Percentiles rank a stretch among this genome's conserved stretches.
Evolutionary conservation across 805 yeast species (phyloP).

Genomic region (Hanseniaspora mollemarum): DNA sequence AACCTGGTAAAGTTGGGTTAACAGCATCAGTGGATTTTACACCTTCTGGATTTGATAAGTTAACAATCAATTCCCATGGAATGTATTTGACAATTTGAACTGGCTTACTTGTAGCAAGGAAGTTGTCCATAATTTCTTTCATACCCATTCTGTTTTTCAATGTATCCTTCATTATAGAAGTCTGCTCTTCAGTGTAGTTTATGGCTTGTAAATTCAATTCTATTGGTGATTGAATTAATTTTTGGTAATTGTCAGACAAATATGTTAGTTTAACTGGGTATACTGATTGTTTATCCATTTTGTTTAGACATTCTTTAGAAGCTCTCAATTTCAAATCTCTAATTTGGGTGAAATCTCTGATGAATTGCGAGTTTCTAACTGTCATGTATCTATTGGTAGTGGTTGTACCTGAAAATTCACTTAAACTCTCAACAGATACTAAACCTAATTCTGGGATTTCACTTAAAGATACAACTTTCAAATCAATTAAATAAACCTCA

Average conservation of each 20-base stretch:
- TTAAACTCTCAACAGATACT: conserved; percentile 55
- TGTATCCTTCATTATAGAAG: conserved; percentile 38
- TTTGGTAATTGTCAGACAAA: conserved; percentile 37
- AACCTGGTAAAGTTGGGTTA: conserved; percentile 57
- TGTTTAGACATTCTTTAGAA: conserved; percentile 57
- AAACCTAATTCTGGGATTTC: conserved; percentile 50
- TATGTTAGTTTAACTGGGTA: conserved; percentile 83
- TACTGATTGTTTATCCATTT: conserved; percentile 70
- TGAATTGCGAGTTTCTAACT: conserved; percentile 58
- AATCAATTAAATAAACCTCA: conserved; percentile 77
- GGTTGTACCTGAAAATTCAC: conserved; percentile 52
- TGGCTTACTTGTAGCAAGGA: conserved; percentile 62
- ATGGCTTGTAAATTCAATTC: conserved; percentile 19
- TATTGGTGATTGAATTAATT: conserved; percentile 20
- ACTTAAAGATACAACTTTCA: conserved; percentile 60
- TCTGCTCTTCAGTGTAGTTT: conserved; percentile 31
- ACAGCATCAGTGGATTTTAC: conserved; percentile 53
- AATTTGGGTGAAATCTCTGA: conserved; percentile 76
- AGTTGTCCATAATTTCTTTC: conserved; percentile 68
- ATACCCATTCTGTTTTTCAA: conserved; percentile 62
- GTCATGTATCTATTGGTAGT: conserved; percentile 41
- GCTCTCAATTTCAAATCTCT: conserved; percentile 67
- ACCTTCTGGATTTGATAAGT: conserved; percentile 56
- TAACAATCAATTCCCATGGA: conserved; percentile 55
- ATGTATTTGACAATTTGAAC: conserved; percentile 60